Base-by-base conservation (phyloP, 2,329 filamentous ascomycete genomes). In the Myotisia sp. region DNA sequence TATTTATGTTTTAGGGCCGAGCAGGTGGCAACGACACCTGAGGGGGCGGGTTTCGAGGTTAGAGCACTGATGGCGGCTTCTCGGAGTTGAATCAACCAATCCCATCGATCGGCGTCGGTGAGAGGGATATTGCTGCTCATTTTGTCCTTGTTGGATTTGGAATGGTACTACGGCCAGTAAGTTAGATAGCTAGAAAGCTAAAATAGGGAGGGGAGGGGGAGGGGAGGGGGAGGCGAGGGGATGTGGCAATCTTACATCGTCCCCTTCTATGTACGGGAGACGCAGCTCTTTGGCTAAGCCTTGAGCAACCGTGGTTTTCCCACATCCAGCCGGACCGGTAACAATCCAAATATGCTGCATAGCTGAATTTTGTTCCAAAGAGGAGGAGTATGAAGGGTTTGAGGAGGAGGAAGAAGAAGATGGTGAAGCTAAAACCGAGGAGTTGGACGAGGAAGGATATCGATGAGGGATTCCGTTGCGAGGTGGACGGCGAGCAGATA, bases 1-100 rank as follows among this genome's bases (percentile, higher is more conserved):
- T 98, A 98, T 62, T 92, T 94, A 56, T 82, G 81, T 68, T 95
- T 95, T 35, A 98, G 70, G 1, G 87, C 90, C 8, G 84, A 93
- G 68, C 90, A 98, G 34, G 90, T 93, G 40, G 98, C 71, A 32
- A 98, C 82, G n/a, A 94, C 90, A 31, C 84, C 79, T 19, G 69
- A 61, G 12, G 71, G 67, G 3, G 40, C 26, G 19, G 49, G 43
- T 9, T 49, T 50, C 5, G 54, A 50, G 7, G 53, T 54, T 18
- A 62, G 74, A 14, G 67, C 65, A 2, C 68, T 68, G 37, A 69
- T 54, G 26, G 63, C 63, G 24, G 60, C 77, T 44, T 83, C 71
- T 42, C 82, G 79, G 9, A 90, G 68, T 8, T 68, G 67, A 29
- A 79, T 82, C 43, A 98, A 75, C 90, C 90, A 98, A 63, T 94